Evolutionary conservation across 1,284 basidiomycete genomes (phyloP).

Genomic region (Wallemia hederae): DNA sequence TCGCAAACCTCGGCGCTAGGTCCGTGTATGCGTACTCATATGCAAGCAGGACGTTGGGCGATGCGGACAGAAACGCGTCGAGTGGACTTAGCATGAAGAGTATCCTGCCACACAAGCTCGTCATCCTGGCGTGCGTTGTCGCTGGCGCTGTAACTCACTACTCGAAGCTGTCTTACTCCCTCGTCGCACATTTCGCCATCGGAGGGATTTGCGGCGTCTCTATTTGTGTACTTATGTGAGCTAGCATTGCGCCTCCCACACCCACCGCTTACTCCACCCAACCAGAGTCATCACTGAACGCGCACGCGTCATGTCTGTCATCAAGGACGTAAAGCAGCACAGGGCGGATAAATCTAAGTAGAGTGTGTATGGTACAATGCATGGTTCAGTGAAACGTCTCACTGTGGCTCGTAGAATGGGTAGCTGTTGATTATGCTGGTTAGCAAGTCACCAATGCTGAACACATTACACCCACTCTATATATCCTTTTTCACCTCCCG

Average conservation of each 20-base stretch:
- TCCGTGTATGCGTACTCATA: not conserved
- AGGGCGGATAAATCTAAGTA: too few relatives aligned
- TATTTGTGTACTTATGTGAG: not conserved
- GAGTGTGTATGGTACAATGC: not conserved
- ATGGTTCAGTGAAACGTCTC: not conserved
- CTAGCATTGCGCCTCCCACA: not conserved
- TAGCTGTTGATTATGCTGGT: not conserved
- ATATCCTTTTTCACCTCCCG: not conserved
- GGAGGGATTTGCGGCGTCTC: not conserved
- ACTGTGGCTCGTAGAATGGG: not conserved
- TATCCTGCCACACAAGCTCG: not conserved
- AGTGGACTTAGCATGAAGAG: too few relatives aligned
- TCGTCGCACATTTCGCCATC: not conserved
- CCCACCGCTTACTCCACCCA: too few relatives aligned
- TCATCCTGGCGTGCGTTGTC: not conserved
- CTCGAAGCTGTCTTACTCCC: not conserved
- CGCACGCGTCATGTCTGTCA: too few relatives aligned
- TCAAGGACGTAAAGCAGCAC: too few relatives aligned
- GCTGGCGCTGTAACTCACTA: not conserved
- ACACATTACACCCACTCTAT: not conserved
- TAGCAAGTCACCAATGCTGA: not conserved
- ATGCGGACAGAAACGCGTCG: too few relatives aligned
- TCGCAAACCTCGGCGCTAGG: not conserved
- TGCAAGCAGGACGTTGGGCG: not conserved
- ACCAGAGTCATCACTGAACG: too few relatives aligned